Evolutionary conservation across 2,329 filamentous ascomycete genomes (phyloP), one percentile per base, ranked within the genome.

Genomic region (Cordyceps tenuipes): DNA sequence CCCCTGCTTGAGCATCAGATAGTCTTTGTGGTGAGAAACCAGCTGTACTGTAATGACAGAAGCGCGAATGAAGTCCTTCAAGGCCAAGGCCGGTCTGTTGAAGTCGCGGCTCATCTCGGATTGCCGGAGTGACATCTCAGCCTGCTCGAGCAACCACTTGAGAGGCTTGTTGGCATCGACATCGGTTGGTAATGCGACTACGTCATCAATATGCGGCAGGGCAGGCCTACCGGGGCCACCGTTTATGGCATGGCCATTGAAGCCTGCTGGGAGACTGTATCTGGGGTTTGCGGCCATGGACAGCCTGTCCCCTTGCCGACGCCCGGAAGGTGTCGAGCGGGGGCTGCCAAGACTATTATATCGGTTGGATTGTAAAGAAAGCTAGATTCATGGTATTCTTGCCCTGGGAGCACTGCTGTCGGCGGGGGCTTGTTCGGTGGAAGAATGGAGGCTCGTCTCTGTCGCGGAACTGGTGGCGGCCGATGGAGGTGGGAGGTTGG

Each of bases 61-160:
- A 12, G 92, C 90, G 63, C 87, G 84, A 61, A 97, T 81, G 69
- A 93, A 97, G 63, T 96, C 89, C 64, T 88, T 83, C 59, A 96
- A 87, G 3, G 92, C 92, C 43, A 85, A 73, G 68, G 94, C 91
- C 5, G 86, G 83, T 41, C 85, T 79, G 29, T 82, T 77, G 73
- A 89, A 87, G 62, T 82, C 82, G 61, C 85, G 78, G 60, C 80
- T 77, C 57, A 81, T 82, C 63, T 85, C 81, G 43, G 89, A 87
- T 66, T 83, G 79, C 62, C 79, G 78, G 62, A 86, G 76, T 51
- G 78, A 77, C 23, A 70, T 68, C 66, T 87, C 79, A 57, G 79
- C 82, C 47, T 73, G 69, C 49, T 80, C 77, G 15, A 87, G 72
- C 43, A 86, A 69, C 64, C 75, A 81, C 60, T 78, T 79, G 62